phyloP scores from a whole-genome alignment of 139 green algal genomes.

The Micractinium conductrix region DNA sequence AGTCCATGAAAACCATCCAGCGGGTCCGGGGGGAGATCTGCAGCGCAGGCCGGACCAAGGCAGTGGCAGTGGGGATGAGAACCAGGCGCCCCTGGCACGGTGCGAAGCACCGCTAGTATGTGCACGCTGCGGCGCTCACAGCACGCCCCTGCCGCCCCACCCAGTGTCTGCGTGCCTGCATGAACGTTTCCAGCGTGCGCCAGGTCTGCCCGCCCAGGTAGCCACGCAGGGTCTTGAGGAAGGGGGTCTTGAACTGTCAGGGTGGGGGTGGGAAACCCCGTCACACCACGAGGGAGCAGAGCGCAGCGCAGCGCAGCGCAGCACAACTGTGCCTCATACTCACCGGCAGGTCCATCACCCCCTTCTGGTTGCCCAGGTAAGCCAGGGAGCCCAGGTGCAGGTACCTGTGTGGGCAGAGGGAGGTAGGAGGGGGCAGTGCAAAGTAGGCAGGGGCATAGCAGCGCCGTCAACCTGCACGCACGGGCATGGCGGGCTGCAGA shows the following conservation, averaged over 20 bases:
- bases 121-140: background rate
- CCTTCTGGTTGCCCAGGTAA: conserved; percentile 9
- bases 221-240: conserved; percentile 16
- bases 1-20: conserved; percentile 12
- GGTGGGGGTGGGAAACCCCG: background rate
- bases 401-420: background rate
- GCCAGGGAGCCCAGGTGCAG: conserved; percentile 3
- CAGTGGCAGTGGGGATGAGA: background rate
- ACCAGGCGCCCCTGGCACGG: background rate
- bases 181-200: conserved; percentile 15
- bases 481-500: background rate
- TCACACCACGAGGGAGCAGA: background rate
- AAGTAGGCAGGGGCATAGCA: too few relatives aligned
- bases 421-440: background rate
- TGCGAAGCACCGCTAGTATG: background rate
- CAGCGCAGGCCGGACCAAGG: background rate
- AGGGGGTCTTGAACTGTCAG: conserved; percentile 1
- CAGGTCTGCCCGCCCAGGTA: conserved; percentile 16
- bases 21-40: conserved; percentile 19
- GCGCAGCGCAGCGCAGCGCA: background rate
- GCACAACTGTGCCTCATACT: background rate
- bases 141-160: too few relatives aligned
- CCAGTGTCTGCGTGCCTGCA: background rate
- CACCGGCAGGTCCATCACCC: conserved; percentile 24
- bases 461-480: too few relatives aligned